Conservation (phyloP, 2,329 filamentous ascomycete species). For the Colletotrichum nymphaeae region DNA sequence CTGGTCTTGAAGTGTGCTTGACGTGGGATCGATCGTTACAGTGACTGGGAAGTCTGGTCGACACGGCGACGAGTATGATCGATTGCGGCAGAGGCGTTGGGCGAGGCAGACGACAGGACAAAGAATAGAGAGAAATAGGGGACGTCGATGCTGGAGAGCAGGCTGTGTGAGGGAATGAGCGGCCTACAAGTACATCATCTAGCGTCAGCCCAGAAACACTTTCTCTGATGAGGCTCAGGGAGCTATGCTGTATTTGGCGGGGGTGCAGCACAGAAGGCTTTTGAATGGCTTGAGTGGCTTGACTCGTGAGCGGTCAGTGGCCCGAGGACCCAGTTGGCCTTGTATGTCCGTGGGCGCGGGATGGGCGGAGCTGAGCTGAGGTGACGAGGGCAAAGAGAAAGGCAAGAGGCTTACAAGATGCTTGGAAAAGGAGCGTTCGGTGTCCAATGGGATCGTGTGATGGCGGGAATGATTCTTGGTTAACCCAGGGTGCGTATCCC, state of each 20-base stretch:
- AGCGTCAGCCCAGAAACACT: constrained; percentile 28
- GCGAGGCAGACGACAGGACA: constrained; percentile 15
- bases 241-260: constrained; percentile 11
- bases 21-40: constrained; percentile 19
- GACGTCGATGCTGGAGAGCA: constrained; percentile 1
- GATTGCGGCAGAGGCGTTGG: constrained; percentile 27
- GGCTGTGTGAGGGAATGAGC: constrained; percentile 14
- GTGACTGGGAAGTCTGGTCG: constrained; percentile 17
- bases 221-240: constrained; percentile 24
- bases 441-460: background rate
- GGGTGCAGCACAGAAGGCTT: background rate
- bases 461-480: background rate
- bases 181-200: constrained; percentile 23
- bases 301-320: constrained; percentile 25
- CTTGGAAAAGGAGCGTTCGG: background rate
- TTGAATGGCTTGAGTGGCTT: constrained; percentile 13
- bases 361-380: constrained; percentile 20
- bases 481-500: background rate
- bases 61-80: constrained; percentile 19
- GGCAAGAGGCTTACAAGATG: constrained; percentile 16
- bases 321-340: background rate
- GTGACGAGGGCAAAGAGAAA: constrained; percentile 1
- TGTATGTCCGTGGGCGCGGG: constrained; percentile 16
- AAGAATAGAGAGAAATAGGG: constrained; percentile 21
- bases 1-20: background rate